Conservation (phyloP, 805 yeast genomes). For the Starmerella cellae region DNA sequence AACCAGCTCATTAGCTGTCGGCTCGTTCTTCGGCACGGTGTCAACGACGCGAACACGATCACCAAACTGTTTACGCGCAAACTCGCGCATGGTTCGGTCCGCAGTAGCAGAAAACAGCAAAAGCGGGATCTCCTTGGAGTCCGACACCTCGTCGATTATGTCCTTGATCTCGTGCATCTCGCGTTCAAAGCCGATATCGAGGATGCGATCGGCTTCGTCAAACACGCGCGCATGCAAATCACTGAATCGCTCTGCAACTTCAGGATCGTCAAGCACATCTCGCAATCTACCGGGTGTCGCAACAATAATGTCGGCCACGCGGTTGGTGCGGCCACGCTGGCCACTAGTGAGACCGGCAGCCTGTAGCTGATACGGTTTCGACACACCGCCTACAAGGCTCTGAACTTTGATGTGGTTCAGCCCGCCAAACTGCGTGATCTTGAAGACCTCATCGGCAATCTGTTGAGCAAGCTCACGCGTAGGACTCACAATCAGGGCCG, state of each 20-base stretch:
- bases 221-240: constrained; percentile 52
- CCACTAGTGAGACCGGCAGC: constrained; percentile 19
- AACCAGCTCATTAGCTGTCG: constrained; percentile 67
- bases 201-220: constrained; percentile 84
- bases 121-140: constrained; percentile 36
- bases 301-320: constrained; percentile 43
- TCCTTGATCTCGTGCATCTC: constrained; percentile 34
- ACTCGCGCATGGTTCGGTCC: constrained; percentile 47
- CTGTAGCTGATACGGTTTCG: constrained; percentile 30
- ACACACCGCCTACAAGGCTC: constrained; percentile 58
- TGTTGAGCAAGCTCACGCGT: constrained; percentile 86
- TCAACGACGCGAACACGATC: constrained; percentile 37
- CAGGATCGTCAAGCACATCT: constrained; percentile 42
- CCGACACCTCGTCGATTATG: constrained; percentile 41
- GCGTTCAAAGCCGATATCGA: constrained; percentile 67
- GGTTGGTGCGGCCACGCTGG: constrained; percentile 27
- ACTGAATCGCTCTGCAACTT: constrained; percentile 35
- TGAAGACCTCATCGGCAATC: constrained; percentile 50
- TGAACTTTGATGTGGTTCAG: constrained; percentile 30
- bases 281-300: constrained; percentile 83
- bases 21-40: constrained; percentile 59
- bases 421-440: constrained; percentile 31
- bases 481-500: constrained; percentile 66
- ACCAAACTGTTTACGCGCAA: constrained; percentile 42
- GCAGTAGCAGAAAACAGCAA: constrained; percentile 82